Percentiles rank a stretch among this genome's conserved stretches.
These are phyloP conservation scores for Kokia cookei DNA, from an alignment of 441 rosid genomes.

Conservation along the genomic window DNA sequence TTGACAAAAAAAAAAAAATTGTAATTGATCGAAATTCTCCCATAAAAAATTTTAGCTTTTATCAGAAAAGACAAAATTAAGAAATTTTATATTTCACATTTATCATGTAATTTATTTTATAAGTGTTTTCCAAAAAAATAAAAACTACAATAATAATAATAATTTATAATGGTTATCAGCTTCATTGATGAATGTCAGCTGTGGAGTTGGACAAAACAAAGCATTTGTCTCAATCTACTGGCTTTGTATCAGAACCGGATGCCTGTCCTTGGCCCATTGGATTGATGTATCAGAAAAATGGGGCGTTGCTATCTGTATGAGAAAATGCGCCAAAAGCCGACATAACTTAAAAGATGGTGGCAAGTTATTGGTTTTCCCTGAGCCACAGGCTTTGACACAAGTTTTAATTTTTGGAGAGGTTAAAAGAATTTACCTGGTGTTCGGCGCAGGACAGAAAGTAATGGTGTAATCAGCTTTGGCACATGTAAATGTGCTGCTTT, in stretches of 20 bases:
- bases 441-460: slow-evolving; percentile 76
- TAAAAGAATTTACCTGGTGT: slow-evolving; percentile 41
- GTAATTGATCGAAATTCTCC: too few species aligned
- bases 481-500: slow-evolving; percentile 82
- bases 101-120: too few species aligned
- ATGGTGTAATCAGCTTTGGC: slow-evolving; percentile 52
- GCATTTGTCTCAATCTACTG: background rate
- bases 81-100: too few species aligned
- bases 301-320: too few species aligned
- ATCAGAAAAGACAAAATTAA: too few species aligned
- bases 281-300: background rate
- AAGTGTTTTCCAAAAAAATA: too few species aligned
- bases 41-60: too few species aligned
- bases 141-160: too few species aligned
- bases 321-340: background rate
- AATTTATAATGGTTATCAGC: too few species aligned
- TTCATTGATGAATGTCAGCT: too few species aligned
- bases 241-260: background rate
- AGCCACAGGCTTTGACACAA: background rate
- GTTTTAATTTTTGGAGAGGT: background rate
- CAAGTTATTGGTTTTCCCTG: background rate
- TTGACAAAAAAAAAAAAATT: too few species aligned
- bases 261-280: background rate
- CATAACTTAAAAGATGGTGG: background rate
- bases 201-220: too few species aligned